Base-by-base conservation (phyloP, 192 early-diverging fungal genomes). In the Umbelopsis ramanniana region DNA sequence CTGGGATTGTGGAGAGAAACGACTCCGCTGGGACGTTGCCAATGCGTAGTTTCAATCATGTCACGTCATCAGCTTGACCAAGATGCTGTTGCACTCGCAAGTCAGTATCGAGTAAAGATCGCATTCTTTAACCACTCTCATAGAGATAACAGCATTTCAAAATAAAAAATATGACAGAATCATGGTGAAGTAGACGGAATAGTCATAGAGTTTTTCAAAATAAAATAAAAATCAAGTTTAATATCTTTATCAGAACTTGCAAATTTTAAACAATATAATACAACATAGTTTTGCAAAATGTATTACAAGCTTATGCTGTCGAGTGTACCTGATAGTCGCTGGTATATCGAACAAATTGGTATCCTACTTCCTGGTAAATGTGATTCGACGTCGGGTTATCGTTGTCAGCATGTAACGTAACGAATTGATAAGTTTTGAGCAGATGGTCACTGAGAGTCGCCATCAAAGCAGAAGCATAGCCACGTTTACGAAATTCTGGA, bases 341-440 rank as follows among this genome's bases (percentile, higher is more conserved):
- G 10, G 57, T 63, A 37, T 63, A 26, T 63, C 57, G 57, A 63
- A 17, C 6, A 29, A 35, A 14, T 33, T 37, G 29, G 15, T 29
- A 63, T n/a, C 57, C 57, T 0, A 63, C 33, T n/a, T 63, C 57
- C 26, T 37, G 29, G 35, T 63, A 63, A 10, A 63, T 63, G n/a
- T 37, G 57, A 37, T 63, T 63, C 17, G 57, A 63, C 2, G 57
- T 63, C 3, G 57, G 29, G 29, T 63, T 63, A 0, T 63, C 8
- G 10, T 38, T n/a, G 19, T 63, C 57, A 6, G 57, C 57, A 35
- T 63, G 57, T 12, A 63, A n/a, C 26, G 57, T 63, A 37, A 63
- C 29, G 33, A 63, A 63, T n/a, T 63, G 35, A 26, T 35, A 63
- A 12, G 11, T 63, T 19, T 63, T 35, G 17, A 63, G 26, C 11